A percentile compares a stretch with the other conserved stretches of the same genome.
These are phyloP conservation scores for Trichoderma cornu-damae DNA, from an alignment of 2,329 filamentous ascomycete genomes.

Conservation along the genomic window DNA sequence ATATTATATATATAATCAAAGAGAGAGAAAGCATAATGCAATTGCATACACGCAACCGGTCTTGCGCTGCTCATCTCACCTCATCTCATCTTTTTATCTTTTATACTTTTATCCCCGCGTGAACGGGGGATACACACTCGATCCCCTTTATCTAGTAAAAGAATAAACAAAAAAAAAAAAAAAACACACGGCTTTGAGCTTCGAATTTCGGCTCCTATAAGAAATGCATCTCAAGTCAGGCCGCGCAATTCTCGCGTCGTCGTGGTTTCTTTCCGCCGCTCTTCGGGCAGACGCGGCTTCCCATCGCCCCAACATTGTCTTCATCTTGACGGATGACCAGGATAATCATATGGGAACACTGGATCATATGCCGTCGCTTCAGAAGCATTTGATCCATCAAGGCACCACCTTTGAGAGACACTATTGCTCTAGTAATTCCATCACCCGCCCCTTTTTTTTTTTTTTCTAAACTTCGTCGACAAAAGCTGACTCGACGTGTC, in stretches of 20 bases:
- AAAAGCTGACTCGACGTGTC: background rate
- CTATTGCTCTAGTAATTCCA: conserved; percentile 50
- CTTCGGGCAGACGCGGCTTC: background rate
- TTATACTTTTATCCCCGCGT: no score
- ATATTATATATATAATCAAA: background rate
- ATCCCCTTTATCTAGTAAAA: no score
- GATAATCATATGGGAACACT: conserved; percentile 58
- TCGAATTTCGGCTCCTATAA: background rate
- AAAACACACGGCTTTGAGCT: background rate
- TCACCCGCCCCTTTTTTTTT: no score
- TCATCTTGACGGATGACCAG: conserved; percentile 65
- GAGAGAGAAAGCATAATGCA: background rate
- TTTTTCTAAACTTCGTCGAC: no score
- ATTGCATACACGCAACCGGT: no score
- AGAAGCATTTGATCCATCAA: conserved; percentile 51
- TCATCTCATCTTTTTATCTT: no score
- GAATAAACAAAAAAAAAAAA: no score
- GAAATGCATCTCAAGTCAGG: background rate
- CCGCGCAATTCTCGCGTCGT: background rate
- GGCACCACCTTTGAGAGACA: conserved; percentile 59
- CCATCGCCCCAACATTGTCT: conserved; percentile 50
- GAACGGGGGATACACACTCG: no score
- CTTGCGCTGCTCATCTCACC: no score
- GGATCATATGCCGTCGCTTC: conserved; percentile 54
- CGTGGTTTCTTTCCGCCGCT: conserved; percentile 1